Evolutionary conservation across 2,329 filamentous ascomycete genomes (phyloP).

Genomic region (Pseudogymnoascus sp.): DNA sequence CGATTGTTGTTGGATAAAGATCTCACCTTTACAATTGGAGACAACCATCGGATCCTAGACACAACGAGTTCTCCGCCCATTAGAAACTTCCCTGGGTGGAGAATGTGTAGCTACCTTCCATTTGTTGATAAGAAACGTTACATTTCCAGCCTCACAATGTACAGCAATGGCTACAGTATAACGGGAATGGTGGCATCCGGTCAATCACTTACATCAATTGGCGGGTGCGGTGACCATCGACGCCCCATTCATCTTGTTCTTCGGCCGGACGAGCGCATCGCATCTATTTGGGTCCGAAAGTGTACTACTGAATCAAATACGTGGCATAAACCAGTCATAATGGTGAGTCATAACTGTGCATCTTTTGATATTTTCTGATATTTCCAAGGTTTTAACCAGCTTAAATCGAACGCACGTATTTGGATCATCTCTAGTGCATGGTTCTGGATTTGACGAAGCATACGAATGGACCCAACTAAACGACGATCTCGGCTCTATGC

Average conservation of each 20-base stretch:
- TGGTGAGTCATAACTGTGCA: not conserved
- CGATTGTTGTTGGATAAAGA: constrained; percentile 5
- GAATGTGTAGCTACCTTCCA: constrained; percentile 2
- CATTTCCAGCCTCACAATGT: not conserved
- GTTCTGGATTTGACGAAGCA: not conserved
- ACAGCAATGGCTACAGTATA: not conserved
- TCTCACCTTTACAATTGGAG: not conserved
- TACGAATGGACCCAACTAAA: not conserved
- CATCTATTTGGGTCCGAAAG: not conserved
- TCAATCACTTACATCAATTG: not conserved
- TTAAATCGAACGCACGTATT: not conserved
- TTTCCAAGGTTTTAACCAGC: not conserved
- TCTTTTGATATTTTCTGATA: not conserved
- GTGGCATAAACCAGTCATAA: not conserved
- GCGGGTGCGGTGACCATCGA: not conserved
- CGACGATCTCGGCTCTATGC: not conserved
- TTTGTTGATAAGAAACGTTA: not conserved
- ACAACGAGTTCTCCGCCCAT: not conserved
- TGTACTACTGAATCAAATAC: not conserved
- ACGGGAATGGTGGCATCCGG: not conserved
- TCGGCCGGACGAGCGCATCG: not conserved
- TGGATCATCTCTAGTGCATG: not conserved
- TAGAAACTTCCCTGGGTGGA: not conserved
- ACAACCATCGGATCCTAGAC: not conserved
- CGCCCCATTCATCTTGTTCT: not conserved